Base-by-base conservation (phyloP, 1,284 basidiomycete species). In the Leucoagaricus sp. region DNA sequence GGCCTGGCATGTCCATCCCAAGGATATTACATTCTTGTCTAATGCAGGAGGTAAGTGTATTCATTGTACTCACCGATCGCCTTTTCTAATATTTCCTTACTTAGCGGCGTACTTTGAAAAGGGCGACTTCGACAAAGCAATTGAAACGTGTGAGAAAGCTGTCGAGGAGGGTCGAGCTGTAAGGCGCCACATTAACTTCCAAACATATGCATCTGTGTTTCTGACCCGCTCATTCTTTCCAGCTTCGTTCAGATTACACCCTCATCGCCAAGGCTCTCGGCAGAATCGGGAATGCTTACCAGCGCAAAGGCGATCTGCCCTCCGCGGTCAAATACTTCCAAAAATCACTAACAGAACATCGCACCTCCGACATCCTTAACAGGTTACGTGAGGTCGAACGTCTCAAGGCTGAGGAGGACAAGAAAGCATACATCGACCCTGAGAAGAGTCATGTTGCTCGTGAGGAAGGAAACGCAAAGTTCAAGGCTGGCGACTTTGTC, bases 321-420 rank as follows among this genome's bases (percentile, higher is more conserved):
- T 82, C 83, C 46, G 96, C 96, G 12, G 88, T 96, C 81, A 94
- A 93, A 72, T 94, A 84, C 78, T 96, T 84, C 76, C 79, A 92
- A 66, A 96, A 96, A 74, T 95, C 93, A 7, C 83, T 99, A 50
- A 91, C 95, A 3, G 97, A 99, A 74, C 97, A 99, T 74, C 93
- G 97, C 58, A 98, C 96, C 5, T 91, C 97, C 13, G 91, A 96
- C 65, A 81, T 96, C 60, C 85, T 99, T 58, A 86, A 86, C 74
- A 99, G 97, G 79, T 84, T 99, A 41, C 91, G 92, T 54, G 90
- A 89, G 4, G 80, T 85, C 2, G 96, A 99, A 75, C 89, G 88
- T 66, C 73, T 78, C 53, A 91, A 94, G 70, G 81, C 80, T 9
- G 96, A 97, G 59, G 79, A 78, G 12, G 92, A 93, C 61, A 85